Base-by-base conservation (phyloP, 495 filamentous ascomycete genomes). In the Barbatosphaeria neglecta region DNA sequence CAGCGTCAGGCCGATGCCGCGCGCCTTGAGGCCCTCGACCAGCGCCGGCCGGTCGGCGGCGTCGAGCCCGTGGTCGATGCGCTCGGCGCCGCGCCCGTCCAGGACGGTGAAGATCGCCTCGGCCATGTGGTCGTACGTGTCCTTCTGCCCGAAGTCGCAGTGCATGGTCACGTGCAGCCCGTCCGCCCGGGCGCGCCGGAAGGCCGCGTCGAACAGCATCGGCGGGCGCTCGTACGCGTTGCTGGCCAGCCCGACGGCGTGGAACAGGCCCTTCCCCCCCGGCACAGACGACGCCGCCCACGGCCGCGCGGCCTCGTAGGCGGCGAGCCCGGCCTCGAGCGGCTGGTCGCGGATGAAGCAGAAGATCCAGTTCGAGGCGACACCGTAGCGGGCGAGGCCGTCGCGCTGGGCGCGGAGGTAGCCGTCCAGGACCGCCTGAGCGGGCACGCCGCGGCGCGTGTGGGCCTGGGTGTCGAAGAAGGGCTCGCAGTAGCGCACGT, bases 401-500 rank as follows among this genome's bases (percentile, higher is more conserved):
- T 68, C 53, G 4, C 42, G 46, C 40, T 66, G 58, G n/a, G 66
- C 63, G 18, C 57, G 53, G 16, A 65, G 42, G 41, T 64, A 64
- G 2, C 66, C 66, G 41, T 56, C 43, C 24, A 70, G 42, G 37
- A 70, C 65, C 3, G 55, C 53, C 15, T 43, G 22, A 7, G 54
- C 59, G 17, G 63, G 44, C 6, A 67, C 53, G 0, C 67, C 67
- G 1, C 63, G 58, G 20, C 58, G 52, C 0, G 65, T 68, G 38
- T 70, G 67, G 2, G 67, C 66, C 43, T 70, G 67, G 13, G 64
- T 62, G 45, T 70, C 67, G 39, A 70, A 70, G 52, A 68, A 70
- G 9, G 64, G 55, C 47, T 70, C 67, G 10, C 56, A 49, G 44
- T 70, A 67, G n/a, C 63, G 54, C n/a, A 70, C 65, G 22, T 66